Evolutionary conservation across 2,329 filamentous ascomycete species (phyloP), one percentile per base, ranked within the genome.

Genomic region (Curvularia sp.): DNA sequence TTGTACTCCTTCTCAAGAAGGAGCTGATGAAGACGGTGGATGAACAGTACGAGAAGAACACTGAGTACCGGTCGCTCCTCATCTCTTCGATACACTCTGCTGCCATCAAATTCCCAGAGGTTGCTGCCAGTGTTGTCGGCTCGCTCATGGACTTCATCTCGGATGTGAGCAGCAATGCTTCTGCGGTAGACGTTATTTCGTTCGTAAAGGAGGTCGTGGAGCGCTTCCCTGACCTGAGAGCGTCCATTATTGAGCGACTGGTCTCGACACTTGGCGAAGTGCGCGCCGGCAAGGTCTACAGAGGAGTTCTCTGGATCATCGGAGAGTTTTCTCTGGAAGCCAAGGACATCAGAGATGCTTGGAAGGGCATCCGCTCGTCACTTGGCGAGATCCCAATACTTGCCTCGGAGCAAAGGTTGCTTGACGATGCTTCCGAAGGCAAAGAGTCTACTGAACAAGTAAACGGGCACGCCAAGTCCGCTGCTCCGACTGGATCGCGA

Each of bases 171-270:
- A 98, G 96, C 82, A 97, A 96, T 74, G 90, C 91, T 43, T 97
- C 94, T 1, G 95, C 95, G 1, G 92, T 99, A 28, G 95, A 99
- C 78, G 94, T 99, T 53, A 98, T 99, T 74, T 93, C 92, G 54
- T 99, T 99, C 74, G 93, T 99, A 64, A 99, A 99, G 80, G 95
- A 99, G 77, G 95, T 99, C 3, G 94, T 98, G 6, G 95, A 99
- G 80, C 97, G 96, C 74, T 99, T 98, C 82, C 95, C 95, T 7
- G 88, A 91, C 69, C 85, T 99, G 57, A 89, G 95, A 60, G 87
- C 89, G 32, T 90, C 91, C 0, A 98, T 99, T 67, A 89, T 98
- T 6, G 87, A 90, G 71, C 90, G 93, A 60, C 83, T 99, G 15
- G 93, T 98, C 6, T 90, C 91, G 13, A 98, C 95, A 1, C 83